Evolutionary conservation across 208 protist genomes (phyloP).

Genomic region (Crithidia sp.): DNA sequence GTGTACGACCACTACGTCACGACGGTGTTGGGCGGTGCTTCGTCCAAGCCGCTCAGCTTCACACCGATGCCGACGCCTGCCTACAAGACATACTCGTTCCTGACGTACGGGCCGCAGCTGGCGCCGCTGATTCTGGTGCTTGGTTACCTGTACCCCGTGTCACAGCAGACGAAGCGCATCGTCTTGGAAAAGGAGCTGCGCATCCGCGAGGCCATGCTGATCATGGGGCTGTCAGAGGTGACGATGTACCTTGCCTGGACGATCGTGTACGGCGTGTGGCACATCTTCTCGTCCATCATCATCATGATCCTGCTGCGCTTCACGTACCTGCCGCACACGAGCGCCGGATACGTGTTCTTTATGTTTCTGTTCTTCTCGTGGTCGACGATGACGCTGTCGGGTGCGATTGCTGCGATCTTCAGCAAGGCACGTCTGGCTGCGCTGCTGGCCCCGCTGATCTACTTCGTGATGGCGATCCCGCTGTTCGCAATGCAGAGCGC

Average conservation of each 20-base stretch:
- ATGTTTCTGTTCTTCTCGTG: conserved; percentile 52
- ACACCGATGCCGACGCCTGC: conserved; percentile 48
- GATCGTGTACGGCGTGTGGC: conserved; percentile 53
- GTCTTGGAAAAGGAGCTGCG: conserved; percentile 84
- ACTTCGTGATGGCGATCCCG: conserved; percentile 58
- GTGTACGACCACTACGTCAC: conserved; percentile 48
- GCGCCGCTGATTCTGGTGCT: conserved; percentile 61
- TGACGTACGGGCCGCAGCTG: conserved; percentile 26
- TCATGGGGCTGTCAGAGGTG: conserved; percentile 73
- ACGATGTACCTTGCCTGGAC: conserved; percentile 60
- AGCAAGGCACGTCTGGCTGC: conserved; percentile 66
- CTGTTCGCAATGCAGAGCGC: conserved; percentile 40
- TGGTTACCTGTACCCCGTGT: conserved; percentile 73
- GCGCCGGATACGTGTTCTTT: conserved; percentile 48
- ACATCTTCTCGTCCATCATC: conserved; percentile 44
- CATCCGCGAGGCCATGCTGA: conserved; percentile 75
- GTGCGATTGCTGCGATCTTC: conserved; percentile 61
- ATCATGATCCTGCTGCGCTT: conserved; percentile 54
- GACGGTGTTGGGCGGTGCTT: not conserved
- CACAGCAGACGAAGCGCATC: conserved; percentile 68
- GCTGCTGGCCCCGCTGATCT: conserved; percentile 73
- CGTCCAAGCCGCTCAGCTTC: conserved; percentile 30
- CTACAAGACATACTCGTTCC: conserved; percentile 39
- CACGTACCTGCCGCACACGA: conserved; percentile 45
- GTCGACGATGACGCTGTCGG: conserved; percentile 48